These are phyloP conservation scores for Amanita pseudoporphyria DNA, from an alignment of 768 basidiomycete species.

Conservation along the genomic window DNA sequence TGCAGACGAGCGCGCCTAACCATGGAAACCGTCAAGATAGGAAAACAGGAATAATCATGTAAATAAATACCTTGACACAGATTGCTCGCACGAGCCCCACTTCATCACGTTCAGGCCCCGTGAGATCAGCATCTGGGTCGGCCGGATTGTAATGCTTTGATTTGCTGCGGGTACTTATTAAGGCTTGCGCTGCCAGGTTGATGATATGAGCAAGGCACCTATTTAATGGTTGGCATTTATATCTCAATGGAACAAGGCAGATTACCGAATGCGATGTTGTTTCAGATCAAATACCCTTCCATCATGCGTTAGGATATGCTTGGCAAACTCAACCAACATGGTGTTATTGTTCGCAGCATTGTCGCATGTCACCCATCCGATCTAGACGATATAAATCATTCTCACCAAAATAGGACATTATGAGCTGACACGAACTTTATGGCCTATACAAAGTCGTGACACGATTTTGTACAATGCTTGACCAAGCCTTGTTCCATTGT, in stretches of 20 bases:
- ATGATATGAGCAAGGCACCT: too few relatives aligned
- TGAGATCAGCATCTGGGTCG: background rate
- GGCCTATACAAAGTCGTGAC: conserved; percentile 15
- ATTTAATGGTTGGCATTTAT: too few relatives aligned
- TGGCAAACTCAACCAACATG: conserved; percentile 21
- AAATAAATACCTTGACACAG: background rate
- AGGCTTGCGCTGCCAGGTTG: too few relatives aligned
- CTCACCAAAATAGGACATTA: background rate
- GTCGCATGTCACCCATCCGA: conserved; percentile 25
- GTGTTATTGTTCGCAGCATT: conserved; percentile 30
- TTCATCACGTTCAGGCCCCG: background rate
- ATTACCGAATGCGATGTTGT: too few relatives aligned
- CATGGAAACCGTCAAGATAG: too few relatives aligned
- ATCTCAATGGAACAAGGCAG: too few relatives aligned
- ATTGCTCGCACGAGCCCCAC: background rate
- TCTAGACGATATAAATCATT: conserved; percentile 18
- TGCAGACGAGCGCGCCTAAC: conserved; percentile 17
- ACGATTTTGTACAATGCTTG: conserved; percentile 28
- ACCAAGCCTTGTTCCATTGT: conserved; percentile 26
- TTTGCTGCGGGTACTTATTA: background rate
- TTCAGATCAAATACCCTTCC: background rate
- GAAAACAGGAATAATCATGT: too few relatives aligned
- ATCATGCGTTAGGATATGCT: conserved; percentile 13
- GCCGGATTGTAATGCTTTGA: background rate
- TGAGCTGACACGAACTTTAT: conserved; percentile 18